These are phyloP conservation scores for Chalaropsis ovoidea DNA, from an alignment of 2,329 filamentous ascomycete genomes.

Conservation along the genomic window DNA sequence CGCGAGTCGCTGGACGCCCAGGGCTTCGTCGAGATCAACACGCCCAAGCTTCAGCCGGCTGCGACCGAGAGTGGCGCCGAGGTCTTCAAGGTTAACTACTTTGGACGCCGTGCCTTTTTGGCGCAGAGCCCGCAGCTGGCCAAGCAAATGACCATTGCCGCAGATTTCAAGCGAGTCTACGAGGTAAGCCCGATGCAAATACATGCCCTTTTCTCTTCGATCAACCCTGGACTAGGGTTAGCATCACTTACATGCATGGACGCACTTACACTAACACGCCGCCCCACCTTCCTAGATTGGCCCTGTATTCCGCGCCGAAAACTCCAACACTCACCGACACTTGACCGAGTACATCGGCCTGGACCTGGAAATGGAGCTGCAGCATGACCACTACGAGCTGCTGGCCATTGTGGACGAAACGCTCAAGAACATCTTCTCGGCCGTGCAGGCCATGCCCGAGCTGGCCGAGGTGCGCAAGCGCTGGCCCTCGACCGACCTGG, in stretches of 20 bases:
- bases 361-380: constrained; percentile 86
- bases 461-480: constrained; percentile 70
- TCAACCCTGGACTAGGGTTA: not conserved
- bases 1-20: constrained; percentile 61
- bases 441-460: constrained; percentile 47
- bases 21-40: constrained; percentile 87
- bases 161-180: constrained; percentile 81
- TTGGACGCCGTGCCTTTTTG: constrained; percentile 74
- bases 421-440: constrained; percentile 59
- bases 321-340: constrained; percentile 90
- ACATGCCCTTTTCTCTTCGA: not conserved
- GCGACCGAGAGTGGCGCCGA: constrained; percentile 86
- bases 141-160: constrained; percentile 86
- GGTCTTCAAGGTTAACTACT: constrained; percentile 88
- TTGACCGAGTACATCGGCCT: constrained; percentile 90
- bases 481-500: constrained; percentile 76
- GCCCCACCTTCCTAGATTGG: constrained; percentile 43
- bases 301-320: constrained; percentile 85
- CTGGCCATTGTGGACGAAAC: constrained; percentile 66
- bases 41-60: constrained; percentile 79
- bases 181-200: constrained; percentile 42
- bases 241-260: not conserved
- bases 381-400: constrained; percentile 81
- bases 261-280: not conserved
- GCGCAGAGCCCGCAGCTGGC: constrained; percentile 86